Evolutionary conservation across 495 filamentous ascomycete genomes (phyloP).

Genomic region (Entonaema liquescens): DNA sequence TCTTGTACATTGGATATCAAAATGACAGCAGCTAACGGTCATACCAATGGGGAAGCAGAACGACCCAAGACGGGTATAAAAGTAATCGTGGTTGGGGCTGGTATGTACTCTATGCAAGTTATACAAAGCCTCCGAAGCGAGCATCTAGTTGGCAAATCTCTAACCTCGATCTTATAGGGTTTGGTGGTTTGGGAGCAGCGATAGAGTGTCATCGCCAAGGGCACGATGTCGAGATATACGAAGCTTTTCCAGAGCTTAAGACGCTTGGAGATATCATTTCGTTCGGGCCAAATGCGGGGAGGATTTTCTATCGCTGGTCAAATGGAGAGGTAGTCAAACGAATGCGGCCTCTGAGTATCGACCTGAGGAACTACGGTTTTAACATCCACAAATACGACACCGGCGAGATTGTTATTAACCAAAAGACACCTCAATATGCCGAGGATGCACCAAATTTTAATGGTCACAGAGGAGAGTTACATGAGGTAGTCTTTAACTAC

Average conservation of each 20-base stretch:
- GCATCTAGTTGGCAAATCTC: neutral
- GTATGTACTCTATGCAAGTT: constrained; percentile 28
- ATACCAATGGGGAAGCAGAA: constrained; percentile 24
- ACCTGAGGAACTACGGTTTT: constrained; percentile 63
- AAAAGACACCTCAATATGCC: constrained; percentile 54
- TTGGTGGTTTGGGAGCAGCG: constrained; percentile 67
- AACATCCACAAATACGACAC: constrained; percentile 69
- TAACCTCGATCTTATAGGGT: constrained; percentile 48
- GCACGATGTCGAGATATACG: constrained; percentile 66
- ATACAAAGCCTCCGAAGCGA: neutral
- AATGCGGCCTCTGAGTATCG: constrained; percentile 61
- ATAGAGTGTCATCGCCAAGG: constrained; percentile 71
- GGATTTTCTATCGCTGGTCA: constrained; percentile 63
- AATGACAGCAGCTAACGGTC: constrained; percentile 35
- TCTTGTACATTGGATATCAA: constrained; percentile 11
- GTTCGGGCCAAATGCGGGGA: constrained; percentile 67
- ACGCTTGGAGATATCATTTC: constrained; percentile 70
- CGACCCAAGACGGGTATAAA: constrained; percentile 60
- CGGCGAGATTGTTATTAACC: constrained; percentile 67
- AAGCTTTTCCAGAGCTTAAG: constrained; percentile 66
- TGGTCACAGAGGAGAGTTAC: constrained; percentile 67
- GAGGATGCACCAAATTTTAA: constrained; percentile 66
- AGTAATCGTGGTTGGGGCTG: constrained; percentile 64
- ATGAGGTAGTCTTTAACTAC: constrained; percentile 66
- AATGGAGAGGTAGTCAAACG: constrained; percentile 56